Evolutionary conservation across 495 filamentous ascomycete species (phyloP).

Genomic region (Xylaria castorea): DNA sequence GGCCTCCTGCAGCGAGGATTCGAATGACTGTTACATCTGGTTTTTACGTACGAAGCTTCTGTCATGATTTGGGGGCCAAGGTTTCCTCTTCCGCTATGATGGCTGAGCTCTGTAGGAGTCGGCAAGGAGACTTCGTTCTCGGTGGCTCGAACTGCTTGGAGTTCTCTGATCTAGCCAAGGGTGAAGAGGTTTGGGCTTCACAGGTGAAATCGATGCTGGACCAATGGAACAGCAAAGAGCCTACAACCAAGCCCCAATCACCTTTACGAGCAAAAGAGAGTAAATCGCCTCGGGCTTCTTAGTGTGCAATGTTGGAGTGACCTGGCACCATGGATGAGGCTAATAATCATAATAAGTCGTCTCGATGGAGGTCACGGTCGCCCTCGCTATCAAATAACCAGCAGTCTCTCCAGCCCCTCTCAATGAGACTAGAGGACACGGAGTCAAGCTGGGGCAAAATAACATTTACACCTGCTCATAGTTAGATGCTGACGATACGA

Average conservation of each 20-base stretch:
- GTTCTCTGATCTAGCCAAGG: conserved; percentile 77
- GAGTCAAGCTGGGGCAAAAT: not conserved
- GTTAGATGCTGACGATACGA: not conserved
- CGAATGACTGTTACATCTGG: conserved; percentile 93
- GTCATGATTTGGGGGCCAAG: conserved; percentile 88
- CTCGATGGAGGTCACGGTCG: not conserved
- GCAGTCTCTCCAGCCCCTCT: not conserved
- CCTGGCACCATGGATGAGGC: not conserved
- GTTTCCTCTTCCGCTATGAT: conserved; percentile 84
- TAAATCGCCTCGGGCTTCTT: not conserved
- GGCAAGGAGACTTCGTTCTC: conserved; percentile 80
- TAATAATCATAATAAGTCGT: not conserved
- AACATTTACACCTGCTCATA: not conserved
- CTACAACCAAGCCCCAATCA: conserved; percentile 20
- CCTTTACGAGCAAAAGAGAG: conserved; percentile 30
- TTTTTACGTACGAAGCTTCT: conserved; percentile 95
- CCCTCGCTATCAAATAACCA: not conserved
- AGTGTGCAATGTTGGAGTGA: not conserved
- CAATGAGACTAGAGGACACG: not conserved
- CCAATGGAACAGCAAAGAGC: conserved; percentile 54
- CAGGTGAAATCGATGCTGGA: conserved; percentile 70
- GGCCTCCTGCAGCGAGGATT: conserved; percentile 76
- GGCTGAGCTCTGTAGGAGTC: conserved; percentile 79
- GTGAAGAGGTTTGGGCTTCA: conserved; percentile 83
- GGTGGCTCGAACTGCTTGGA: conserved; percentile 73